Conservation (phyloP, 2,329 filamentous ascomycete species). For the Dactylonectria macrodidyma region DNA sequence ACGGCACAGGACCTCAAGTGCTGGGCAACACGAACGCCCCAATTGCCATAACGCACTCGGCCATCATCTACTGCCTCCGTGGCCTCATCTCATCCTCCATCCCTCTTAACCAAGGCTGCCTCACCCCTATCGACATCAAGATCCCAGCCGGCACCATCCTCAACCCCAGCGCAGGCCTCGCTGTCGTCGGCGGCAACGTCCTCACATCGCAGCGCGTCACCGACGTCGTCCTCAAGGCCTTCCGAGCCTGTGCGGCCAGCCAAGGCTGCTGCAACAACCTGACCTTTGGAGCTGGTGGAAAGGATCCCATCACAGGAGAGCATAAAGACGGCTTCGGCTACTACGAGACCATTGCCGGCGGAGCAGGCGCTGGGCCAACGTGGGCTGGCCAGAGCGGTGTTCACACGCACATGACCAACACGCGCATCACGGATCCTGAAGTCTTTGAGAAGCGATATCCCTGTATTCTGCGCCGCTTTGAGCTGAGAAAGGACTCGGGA, state of each 20-base stretch:
- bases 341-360: slow-evolving; percentile 55
- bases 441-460: slow-evolving; percentile 55
- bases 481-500: slow-evolving; percentile 55
- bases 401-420: slow-evolving; percentile 57
- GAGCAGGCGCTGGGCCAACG: slow-evolving; percentile 48
- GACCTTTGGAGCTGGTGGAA: slow-evolving; percentile 79
- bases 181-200: slow-evolving; percentile 52
- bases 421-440: slow-evolving; percentile 55
- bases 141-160: slow-evolving; percentile 52
- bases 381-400: slow-evolving; percentile 52
- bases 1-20: slow-evolving; percentile 49
- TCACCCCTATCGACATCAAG: slow-evolving; percentile 48
- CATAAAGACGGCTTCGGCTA: slow-evolving; percentile 52
- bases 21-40: slow-evolving; percentile 51
- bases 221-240: slow-evolving; percentile 83
- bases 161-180: slow-evolving; percentile 51
- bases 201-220: slow-evolving; percentile 55
- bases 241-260: slow-evolving; percentile 80
- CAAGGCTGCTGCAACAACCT: slow-evolving; percentile 88
- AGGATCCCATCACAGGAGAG: slow-evolving; percentile 43
- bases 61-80: slow-evolving; percentile 52
- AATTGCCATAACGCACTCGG: slow-evolving; percentile 49
- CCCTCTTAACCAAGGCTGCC: slow-evolving; percentile 66
- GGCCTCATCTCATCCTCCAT: slow-evolving; percentile 53
- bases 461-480: slow-evolving; percentile 51